Base-by-base conservation (phyloP, 371 early-diverging fungal genomes). In the Dichotomocladium elegans region DNA sequence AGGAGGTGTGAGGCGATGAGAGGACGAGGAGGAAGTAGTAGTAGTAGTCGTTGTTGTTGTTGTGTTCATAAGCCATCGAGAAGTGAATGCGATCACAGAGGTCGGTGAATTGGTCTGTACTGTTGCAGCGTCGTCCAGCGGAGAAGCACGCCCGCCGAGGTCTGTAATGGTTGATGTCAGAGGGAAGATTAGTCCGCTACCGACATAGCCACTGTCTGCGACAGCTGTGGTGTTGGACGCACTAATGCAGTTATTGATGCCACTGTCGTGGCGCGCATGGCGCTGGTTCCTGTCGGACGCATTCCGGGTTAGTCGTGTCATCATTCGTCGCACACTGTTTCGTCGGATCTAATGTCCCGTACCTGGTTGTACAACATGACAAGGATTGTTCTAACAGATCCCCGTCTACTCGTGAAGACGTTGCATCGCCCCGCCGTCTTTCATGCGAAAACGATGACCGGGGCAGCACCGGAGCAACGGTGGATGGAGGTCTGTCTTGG, bases 331-430 rank as follows among this genome's bases (percentile, higher is more conserved):
- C 26, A 55, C 42, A 47, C 52, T 33, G n/a, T n/a, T n/a, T 47
- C 34, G 42, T 56, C 56, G 56, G 56, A 56, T 56, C 56, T 15
- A 31, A 15, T 27, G 43, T 49, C 56, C 56, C 56, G 56, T 49
- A 50, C 49, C 44, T 56, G 24, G 56, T 56, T 56, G 56, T 49
- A 56, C 56, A 56, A 53, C 46, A 44, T 53, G 34, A 53, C 44
- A 43, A 45, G 34, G 31, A 26, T 45, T 44, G 29, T 17, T 15
- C 37, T 21, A 37, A 37, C 9, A 7, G 37, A 5, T 37, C n/a
- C n/a, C n/a, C n/a, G n/a, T n/a, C n/a, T n/a, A n/a, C n/a, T n/a
- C n/a, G n/a, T n/a, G n/a, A n/a, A n/a, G n/a, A n/a, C n/a, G n/a
- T n/a, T n/a, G n/a, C n/a, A n/a, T n/a, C n/a, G n/a, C n/a, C n/a